These are phyloP conservation scores for Plasmodium malariae DNA, from an alignment of 169 alveolate genomes.

Conservation along the genomic window DNA sequence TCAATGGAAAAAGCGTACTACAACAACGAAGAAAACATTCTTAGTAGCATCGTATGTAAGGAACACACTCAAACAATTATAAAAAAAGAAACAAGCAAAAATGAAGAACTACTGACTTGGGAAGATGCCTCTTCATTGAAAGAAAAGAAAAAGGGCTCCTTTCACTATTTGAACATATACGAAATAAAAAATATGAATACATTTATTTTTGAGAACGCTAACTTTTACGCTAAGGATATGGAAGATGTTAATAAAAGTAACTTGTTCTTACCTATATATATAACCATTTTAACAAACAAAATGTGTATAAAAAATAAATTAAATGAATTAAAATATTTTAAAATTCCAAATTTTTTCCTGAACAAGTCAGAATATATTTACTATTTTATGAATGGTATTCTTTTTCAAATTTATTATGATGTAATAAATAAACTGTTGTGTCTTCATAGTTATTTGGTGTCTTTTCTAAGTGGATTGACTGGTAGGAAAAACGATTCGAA, in stretches of 20 bases:
- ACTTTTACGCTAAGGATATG: constrained; percentile 11
- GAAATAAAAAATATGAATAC: constrained; percentile 30
- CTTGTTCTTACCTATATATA: constrained; percentile 43
- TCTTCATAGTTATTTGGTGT: constrained; percentile 14
- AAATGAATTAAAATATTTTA: background rate
- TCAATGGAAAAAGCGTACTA: too few species aligned
- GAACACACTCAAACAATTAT: too few species aligned
- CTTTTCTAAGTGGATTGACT: background rate
- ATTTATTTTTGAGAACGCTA: constrained; percentile 15
- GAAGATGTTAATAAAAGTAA: constrained; percentile 14
- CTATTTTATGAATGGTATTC: constrained; percentile 57
- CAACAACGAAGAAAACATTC: too few species aligned
- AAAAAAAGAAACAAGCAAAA: too few species aligned
- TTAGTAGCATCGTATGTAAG: too few species aligned
- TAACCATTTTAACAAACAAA: constrained; percentile 18
- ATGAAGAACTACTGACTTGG: too few species aligned
- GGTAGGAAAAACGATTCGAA: background rate
- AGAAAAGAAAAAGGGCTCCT: background rate
- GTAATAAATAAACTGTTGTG: constrained; percentile 1
- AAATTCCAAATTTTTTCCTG: constrained; percentile 41
- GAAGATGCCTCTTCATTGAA: background rate
- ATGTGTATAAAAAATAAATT: constrained; percentile 21
- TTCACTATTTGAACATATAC: constrained; percentile 7
- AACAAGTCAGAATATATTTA: constrained; percentile 53
- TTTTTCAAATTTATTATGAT: constrained; percentile 46